phyloP scores from a whole-genome alignment of 2,329 filamentous ascomycete genomes.

The Sarocladium oryzae region DNA sequence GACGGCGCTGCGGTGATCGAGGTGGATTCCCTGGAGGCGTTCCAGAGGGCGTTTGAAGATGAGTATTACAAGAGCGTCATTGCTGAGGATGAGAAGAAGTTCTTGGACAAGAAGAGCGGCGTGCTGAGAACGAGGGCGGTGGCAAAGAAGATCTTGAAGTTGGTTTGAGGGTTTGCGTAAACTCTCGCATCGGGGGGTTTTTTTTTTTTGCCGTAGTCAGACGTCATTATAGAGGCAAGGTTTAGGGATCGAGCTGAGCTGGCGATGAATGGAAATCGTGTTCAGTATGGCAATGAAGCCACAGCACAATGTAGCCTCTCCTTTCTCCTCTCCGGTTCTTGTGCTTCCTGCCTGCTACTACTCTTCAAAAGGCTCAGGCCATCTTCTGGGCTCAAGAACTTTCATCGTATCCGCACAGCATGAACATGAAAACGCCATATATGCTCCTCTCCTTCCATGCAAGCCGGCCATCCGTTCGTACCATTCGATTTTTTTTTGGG shows the following conservation, averaged over 20 bases:
- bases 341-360: not conserved
- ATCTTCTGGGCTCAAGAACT: no score
- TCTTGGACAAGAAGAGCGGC: slow-evolving; percentile 22
- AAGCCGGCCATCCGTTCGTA: not conserved
- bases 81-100: slow-evolving; percentile 21
- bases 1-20: slow-evolving; percentile 26
- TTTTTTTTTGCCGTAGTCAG: no score
- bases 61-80: slow-evolving; percentile 24
- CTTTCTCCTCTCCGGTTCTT: no score
- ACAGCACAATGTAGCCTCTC: no score
- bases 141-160: slow-evolving; percentile 15
- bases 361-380: not conserved
- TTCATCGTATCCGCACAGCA: not conserved
- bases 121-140: slow-evolving; percentile 17
- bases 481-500: not conserved
- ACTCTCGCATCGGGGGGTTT: no score
- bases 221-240: no score
- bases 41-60: slow-evolving; percentile 22
- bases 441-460: slow-evolving; percentile 1
- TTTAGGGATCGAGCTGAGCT: no score
- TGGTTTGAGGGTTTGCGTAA: no score
- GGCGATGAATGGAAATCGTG: no score
- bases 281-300: no score
- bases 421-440: slow-evolving; percentile 1
- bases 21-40: slow-evolving; percentile 19